Percentiles rank a stretch among this genome's conserved stretches.
Conservation (phyloP, 768 basidiomycete genomes). For the Suillus ampliporus region DNA sequence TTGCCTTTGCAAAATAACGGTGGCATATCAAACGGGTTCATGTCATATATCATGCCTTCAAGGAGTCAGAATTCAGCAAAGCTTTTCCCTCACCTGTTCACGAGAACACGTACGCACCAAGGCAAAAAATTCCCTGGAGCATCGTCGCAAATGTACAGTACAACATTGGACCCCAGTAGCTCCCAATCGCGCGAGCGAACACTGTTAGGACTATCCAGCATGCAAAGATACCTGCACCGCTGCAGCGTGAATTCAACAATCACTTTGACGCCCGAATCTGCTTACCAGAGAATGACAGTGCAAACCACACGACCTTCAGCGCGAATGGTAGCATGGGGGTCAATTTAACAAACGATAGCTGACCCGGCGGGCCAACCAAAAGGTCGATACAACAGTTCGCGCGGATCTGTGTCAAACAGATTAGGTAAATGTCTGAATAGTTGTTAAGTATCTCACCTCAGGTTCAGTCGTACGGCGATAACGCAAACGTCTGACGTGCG, state of each 20-base stretch:
- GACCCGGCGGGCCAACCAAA: background rate
- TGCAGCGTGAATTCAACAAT: background rate
- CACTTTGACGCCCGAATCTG: background rate
- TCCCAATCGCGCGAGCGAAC: constrained; percentile 49
- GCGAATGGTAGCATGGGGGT: constrained; percentile 57
- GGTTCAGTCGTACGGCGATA: too few species aligned
- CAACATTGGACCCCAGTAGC: constrained; percentile 53
- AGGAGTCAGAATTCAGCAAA: constrained; percentile 10
- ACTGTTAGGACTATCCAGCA: constrained; percentile 55
- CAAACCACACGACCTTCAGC: constrained; percentile 63
- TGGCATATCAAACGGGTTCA: constrained; percentile 68
- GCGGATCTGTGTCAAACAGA: too few species aligned
- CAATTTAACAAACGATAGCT: background rate
- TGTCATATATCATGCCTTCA: constrained; percentile 65
- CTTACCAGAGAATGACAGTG: constrained; percentile 59
- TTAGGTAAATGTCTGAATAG: too few species aligned
- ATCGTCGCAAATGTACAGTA: constrained; percentile 58
- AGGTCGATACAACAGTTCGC: too few species aligned
- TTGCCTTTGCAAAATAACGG: constrained; percentile 60
- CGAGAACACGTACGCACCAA: constrained; percentile 48
- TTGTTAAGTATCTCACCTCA: too few species aligned
- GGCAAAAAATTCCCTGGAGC: constrained; percentile 60
- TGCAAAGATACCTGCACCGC: constrained; percentile 49
- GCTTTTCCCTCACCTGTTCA: background rate
- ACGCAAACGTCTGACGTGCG: too few species aligned